These are phyloP conservation scores for Trichoderma simmonsii DNA, from an alignment of 2,329 filamentous ascomycete genomes.

Conservation along the genomic window DNA sequence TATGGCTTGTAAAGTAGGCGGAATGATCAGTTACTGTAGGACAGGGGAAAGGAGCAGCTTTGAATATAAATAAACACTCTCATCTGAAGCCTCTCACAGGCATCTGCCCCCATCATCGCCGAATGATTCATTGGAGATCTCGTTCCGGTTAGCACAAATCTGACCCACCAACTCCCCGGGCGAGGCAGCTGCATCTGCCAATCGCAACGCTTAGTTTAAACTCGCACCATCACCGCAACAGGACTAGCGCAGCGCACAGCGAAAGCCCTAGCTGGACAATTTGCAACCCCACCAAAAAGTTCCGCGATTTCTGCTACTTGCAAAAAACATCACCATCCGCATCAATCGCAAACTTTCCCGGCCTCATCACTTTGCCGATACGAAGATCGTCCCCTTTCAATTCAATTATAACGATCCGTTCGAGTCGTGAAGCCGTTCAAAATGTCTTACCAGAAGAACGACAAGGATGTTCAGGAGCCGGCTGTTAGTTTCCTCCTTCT, in stretches of 20 bases:
- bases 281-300: conserved; percentile 22
- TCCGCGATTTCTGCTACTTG: conserved; percentile 18
- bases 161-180: background rate
- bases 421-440: conserved; percentile 75
- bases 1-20: background rate
- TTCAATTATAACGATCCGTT: conserved; percentile 45
- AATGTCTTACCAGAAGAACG: conserved; percentile 94
- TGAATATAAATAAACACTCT: background rate
- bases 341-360: conserved; percentile 17
- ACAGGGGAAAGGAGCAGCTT: background rate
- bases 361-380: conserved; percentile 81
- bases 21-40: background rate
- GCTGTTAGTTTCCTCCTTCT: conserved; percentile 55
- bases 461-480: conserved; percentile 90
- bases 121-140: conserved; percentile 22
- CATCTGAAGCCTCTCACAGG: conserved; percentile 8
- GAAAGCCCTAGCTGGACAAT: conserved; percentile 20
- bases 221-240: background rate
- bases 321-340: conserved; percentile 21
- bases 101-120: conserved; percentile 19
- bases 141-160: background rate
- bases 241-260: conserved; percentile 24
- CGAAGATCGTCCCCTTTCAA: conserved; percentile 31
- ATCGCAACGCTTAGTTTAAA: conserved; percentile 10
- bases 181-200: conserved; percentile 7